A percentile compares a stretch with the other conserved stretches of the same genome.
phyloP scores from a whole-genome alignment of 1,284 basidiomycete species.

The Malassezia yamatoensis region DNA sequence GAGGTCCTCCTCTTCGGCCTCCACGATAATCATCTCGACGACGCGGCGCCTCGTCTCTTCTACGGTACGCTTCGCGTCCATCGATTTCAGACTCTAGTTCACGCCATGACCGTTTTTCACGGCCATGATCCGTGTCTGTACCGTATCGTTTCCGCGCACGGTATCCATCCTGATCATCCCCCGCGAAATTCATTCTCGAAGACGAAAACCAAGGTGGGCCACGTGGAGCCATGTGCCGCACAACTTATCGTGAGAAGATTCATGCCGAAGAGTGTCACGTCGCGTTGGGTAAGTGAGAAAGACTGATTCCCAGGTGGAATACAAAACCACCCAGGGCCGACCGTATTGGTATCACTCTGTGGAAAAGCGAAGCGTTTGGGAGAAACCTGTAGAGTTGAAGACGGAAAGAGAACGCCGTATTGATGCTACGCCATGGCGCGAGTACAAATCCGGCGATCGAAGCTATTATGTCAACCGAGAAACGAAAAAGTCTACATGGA shows the following conservation, averaged over 20 bases:
- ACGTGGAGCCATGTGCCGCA: background rate
- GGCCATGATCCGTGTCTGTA: slow-evolving; percentile 22
- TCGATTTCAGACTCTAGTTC: slow-evolving; percentile 3
- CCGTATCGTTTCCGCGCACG: slow-evolving; percentile 11
- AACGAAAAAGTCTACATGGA: slow-evolving; percentile 45
- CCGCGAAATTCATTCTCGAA: background rate
- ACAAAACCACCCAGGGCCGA: slow-evolving; percentile 36
- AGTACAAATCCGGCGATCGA: slow-evolving; percentile 42
- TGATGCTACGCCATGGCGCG: slow-evolving; percentile 42
- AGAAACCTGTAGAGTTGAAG: slow-evolving; percentile 45
- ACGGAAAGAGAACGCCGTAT: slow-evolving; percentile 39
- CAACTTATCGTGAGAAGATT: too few relatives aligned
- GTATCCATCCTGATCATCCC: background rate
- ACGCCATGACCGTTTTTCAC: slow-evolving; percentile 12
- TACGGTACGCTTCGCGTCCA: slow-evolving; percentile 19
- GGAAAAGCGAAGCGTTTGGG: slow-evolving; percentile 43
- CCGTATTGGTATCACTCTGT: slow-evolving; percentile 42
- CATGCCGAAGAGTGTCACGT: slow-evolving; percentile 1
- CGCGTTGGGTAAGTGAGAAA: slow-evolving; percentile 9
- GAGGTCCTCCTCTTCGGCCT: slow-evolving; percentile 59
- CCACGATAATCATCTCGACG: slow-evolving; percentile 41
- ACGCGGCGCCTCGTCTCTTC: slow-evolving; percentile 49
- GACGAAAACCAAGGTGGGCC: background rate
- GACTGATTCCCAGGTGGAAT: slow-evolving; percentile 24
- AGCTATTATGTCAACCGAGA: slow-evolving; percentile 44